Base-by-base conservation (phyloP, 2,329 filamentous ascomycete species). In the Curvularia spicifera region DNA sequence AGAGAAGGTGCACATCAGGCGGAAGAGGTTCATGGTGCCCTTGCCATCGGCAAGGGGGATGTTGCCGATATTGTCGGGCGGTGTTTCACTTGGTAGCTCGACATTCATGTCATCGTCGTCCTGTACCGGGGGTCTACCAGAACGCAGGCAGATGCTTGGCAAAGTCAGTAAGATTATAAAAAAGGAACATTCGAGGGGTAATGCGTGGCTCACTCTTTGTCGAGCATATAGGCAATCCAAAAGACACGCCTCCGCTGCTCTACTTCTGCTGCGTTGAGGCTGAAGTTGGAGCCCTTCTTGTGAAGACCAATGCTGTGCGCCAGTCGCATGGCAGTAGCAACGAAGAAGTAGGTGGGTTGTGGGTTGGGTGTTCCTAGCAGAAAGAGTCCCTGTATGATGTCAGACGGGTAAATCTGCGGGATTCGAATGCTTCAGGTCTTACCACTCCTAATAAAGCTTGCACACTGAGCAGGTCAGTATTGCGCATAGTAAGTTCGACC, bases 351-450 rank as follows among this genome's bases (percentile, higher is more conserved):
- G 2, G 91, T 91, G 1, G 95, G 94, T 69, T 99, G 95, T 0
- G 94, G 95, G 70, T 98, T 99, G 0, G 95, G 94, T 0, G 95
- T 98, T 62, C 95, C 95, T 75, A 97, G 92, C 78, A 99, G 85
- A 79, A 98, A 99, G 15, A 97, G 82, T 2, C 93, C 89, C 81
- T 84, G 61, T 2, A 49, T 9, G 9, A 22, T 46, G 57, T 75
- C 57, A 74, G 63, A 59, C 43, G 46, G 10, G 6, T 29, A 8
- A 12, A 4, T 20, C 4, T 10, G 57, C 22, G 13, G 24, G 6
- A 5, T 10, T 44, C 3, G 42, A 5, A 26, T 42, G 35, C 62
- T 33, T 15, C 13, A 33, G 1, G 43, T 67, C 78, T 71, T 73
- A 85, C 85, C 89, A 98, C 97, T 59, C 93, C 95, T 26, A 98